A percentile compares a stretch with the other conserved stretches of the same genome.
Evolutionary conservation across 345 rosid species (phyloP).

Genomic region (Cochlearia excelsa): DNA sequence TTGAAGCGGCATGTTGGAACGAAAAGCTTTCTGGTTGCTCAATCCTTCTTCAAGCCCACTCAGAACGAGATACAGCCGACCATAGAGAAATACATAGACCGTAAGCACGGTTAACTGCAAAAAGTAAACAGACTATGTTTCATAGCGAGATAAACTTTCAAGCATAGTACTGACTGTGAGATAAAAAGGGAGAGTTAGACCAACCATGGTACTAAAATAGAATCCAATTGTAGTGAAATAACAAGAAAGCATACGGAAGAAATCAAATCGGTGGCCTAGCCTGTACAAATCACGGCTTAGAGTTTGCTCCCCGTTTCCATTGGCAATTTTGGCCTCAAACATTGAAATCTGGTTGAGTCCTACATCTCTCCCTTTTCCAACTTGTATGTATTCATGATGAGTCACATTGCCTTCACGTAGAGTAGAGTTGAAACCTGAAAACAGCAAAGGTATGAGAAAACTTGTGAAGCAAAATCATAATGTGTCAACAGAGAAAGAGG

Average conservation of each 20-base stretch:
- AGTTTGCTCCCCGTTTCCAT: constrained; percentile 90
- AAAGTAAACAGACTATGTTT: constrained; percentile 4
- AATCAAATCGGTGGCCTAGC: constrained; percentile 86
- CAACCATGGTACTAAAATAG: constrained; percentile 84
- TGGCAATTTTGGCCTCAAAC: constrained; percentile 91
- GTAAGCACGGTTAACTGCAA: constrained; percentile 56
- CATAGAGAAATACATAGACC: constrained; percentile 61
- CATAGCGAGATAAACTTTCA: constrained; percentile 8
- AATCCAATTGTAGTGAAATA: constrained; percentile 86
- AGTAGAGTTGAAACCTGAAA: constrained; percentile 84
- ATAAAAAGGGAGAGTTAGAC: constrained; percentile 1
- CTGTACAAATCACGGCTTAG: constrained; percentile 78
- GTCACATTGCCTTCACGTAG: constrained; percentile 82
- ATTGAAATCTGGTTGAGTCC: constrained; percentile 95
- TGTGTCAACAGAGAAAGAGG: constrained; percentile 19
- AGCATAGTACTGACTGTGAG: constrained; percentile 9
- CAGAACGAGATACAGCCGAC: constrained; percentile 57
- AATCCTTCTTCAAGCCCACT: constrained; percentile 60
- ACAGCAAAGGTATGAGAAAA: constrained; percentile 9
- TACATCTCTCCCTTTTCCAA: constrained; percentile 92
- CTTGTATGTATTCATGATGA: constrained; percentile 94
- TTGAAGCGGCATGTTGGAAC: constrained; percentile 52
- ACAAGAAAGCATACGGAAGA: constrained; percentile 86
- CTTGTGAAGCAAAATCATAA: not conserved
- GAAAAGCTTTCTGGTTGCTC: constrained; percentile 39